A percentile compares a stretch with the other conserved stretches of the same genome.
Conservation (phyloP, 192 early-diverging fungal genomes). For the Lunasporangiospora selenospora region DNA sequence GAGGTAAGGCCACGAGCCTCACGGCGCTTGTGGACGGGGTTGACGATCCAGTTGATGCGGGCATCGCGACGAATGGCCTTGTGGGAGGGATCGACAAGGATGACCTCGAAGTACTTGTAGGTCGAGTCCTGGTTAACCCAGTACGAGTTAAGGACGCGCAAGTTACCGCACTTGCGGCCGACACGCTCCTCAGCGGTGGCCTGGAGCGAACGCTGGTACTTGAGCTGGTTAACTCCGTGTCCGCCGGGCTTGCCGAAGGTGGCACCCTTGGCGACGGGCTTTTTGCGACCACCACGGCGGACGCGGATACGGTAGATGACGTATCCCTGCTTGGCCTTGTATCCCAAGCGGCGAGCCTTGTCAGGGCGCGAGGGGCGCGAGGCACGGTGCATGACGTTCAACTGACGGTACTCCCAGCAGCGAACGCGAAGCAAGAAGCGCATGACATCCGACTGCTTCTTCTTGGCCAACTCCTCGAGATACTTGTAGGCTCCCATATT, state of each 20-base stretch:
- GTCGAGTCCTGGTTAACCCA: constrained; percentile 99
- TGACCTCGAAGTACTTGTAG: constrained; percentile 99
- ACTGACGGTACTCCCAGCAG: constrained; percentile 98
- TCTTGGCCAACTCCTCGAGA: constrained; percentile 93
- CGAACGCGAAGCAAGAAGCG: constrained; percentile 98
- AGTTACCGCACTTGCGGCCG: constrained; percentile 95
- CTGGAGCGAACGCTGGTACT: constrained; percentile 96
- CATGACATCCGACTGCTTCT: constrained; percentile 99
- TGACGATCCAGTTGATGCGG: constrained; percentile 99
- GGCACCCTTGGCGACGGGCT: constrained; percentile 96
- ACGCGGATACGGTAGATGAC: constrained; percentile 99
- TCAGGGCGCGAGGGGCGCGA: constrained; percentile 98
- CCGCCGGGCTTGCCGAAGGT: constrained; percentile 98
- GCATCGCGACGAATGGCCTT: constrained; percentile 99
- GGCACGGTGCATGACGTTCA: constrained; percentile 98
- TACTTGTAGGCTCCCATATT: constrained; percentile 80
- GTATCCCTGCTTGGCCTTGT: constrained; percentile 99
- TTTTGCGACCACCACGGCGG: constrained; percentile 98
- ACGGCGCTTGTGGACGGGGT: constrained; percentile 98
- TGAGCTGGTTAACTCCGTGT: constrained; percentile 99
- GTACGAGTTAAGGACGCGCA: constrained; percentile 99
- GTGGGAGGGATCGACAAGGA: constrained; percentile 97
- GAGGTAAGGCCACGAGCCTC: constrained; percentile 98
- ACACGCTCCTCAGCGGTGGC: constrained; percentile 98
- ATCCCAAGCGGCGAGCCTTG: constrained; percentile 99